These are phyloP conservation scores for Teratosphaeria destructans DNA, from an alignment of 2,329 filamentous ascomycete species.

Conservation along the genomic window DNA sequence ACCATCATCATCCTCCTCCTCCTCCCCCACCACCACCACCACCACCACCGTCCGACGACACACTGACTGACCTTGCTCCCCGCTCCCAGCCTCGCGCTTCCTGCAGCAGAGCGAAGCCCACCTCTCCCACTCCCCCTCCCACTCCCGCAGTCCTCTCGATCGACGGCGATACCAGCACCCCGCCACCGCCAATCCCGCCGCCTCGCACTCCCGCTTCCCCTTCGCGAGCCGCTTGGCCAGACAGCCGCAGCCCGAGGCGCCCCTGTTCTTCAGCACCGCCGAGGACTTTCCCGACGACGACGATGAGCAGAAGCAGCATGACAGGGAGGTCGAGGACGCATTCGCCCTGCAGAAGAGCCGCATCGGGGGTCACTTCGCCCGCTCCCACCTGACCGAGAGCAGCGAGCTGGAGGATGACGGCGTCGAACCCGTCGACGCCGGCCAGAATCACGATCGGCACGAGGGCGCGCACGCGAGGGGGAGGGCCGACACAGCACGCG, in stretches of 20 bases:
- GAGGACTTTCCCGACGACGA: constrained; percentile 90
- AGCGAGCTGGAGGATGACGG: constrained; percentile 66
- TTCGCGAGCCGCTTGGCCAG: constrained; percentile 68
- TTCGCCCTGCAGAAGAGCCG: constrained; percentile 85
- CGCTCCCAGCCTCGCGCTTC: constrained; percentile 64
- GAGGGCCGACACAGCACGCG: background rate
- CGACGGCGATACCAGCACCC: constrained; percentile 36
- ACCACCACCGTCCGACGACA: constrained; percentile 27
- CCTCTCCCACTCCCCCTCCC: constrained; percentile 52
- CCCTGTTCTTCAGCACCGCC: constrained; percentile 84
- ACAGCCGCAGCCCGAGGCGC: constrained; percentile 61
- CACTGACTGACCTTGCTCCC: constrained; percentile 51
- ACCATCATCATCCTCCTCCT: no score
- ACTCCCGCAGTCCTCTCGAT: constrained; percentile 38
- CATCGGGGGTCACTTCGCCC: constrained; percentile 61
- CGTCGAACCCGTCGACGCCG: constrained; percentile 30
- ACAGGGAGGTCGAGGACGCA: constrained; percentile 85
- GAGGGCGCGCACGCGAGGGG: constrained; percentile 21
- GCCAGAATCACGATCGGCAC: constrained; percentile 28
- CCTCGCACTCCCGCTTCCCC: constrained; percentile 63
- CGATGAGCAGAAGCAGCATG: constrained; percentile 83
- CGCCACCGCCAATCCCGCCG: constrained; percentile 56
- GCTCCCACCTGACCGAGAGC: constrained; percentile 73
- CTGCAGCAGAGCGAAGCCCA: constrained; percentile 93
- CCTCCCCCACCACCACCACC: constrained; percentile 18